phyloP scores from a whole-genome alignment of 345 rosid species.

The Turnera subulata region DNA sequence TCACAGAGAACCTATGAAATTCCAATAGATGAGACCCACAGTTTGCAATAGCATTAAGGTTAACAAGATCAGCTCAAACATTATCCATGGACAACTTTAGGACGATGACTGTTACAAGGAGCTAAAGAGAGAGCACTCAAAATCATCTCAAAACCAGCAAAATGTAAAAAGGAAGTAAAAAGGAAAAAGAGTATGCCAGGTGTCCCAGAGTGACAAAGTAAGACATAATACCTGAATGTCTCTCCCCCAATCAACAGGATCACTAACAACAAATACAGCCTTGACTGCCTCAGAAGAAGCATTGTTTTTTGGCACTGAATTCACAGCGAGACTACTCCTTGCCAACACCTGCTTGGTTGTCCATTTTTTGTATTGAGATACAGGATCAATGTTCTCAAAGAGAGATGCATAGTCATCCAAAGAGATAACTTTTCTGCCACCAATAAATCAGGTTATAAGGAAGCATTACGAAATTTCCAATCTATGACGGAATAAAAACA shows the following conservation, averaged over 20 bases:
- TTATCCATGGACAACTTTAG: not conserved
- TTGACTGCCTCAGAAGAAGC: conserved; percentile 30
- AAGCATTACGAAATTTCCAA: conserved; percentile 5
- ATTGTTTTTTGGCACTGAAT: conserved; percentile 14
- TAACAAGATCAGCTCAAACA: not conserved
- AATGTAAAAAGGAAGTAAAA: not conserved
- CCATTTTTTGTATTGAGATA: conserved; percentile 44
- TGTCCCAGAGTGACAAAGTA: not conserved
- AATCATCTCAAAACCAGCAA: too few relatives aligned
- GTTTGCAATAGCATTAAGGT: not conserved
- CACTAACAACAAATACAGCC: conserved; percentile 43
- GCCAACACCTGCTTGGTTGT: conserved; percentile 15
- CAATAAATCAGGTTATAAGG: conserved; percentile 1
- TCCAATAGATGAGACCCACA: not conserved
- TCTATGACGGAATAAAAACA: not conserved
- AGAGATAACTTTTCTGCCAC: conserved; percentile 43
- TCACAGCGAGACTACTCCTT: conserved; percentile 3
- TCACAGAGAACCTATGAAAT: conserved; percentile 40
- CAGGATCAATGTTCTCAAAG: conserved; percentile 44
- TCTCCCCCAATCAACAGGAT: conserved; percentile 55
- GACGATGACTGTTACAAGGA: too few relatives aligned
- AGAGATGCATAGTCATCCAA: conserved; percentile 41
- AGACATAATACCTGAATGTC: conserved; percentile 39
- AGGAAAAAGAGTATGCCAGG: not conserved
- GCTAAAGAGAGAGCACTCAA: too few relatives aligned